These are phyloP conservation scores for Skeletonema marinoi DNA, from an alignment of 108 stramenopile genomes.

Conservation along the genomic window DNA sequence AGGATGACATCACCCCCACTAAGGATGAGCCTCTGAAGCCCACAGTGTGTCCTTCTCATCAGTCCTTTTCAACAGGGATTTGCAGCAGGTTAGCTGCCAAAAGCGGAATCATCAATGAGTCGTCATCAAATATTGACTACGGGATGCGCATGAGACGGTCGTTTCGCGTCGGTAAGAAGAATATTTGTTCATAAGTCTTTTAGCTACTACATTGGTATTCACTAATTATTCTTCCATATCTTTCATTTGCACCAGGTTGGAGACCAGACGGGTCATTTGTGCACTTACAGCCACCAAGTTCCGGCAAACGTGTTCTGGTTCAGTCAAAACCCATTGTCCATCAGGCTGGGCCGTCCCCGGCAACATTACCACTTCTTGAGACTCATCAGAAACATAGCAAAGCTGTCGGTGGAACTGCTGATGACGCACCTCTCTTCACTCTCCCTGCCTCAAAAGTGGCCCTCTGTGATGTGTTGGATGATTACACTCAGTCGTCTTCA, in stretches of 20 bases:
- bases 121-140: conserved; percentile 63
- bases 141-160: conserved; percentile 79
- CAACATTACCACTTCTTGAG: conserved; percentile 42
- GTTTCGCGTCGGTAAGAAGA: conserved; percentile 69
- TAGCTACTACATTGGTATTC: not conserved
- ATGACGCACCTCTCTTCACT: conserved; percentile 48
- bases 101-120: conserved; percentile 24
- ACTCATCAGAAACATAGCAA: conserved; percentile 51
- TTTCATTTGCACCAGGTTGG: conserved; percentile 48
- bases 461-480: conserved; percentile 25
- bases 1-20: not conserved
- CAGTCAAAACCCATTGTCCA: conserved; percentile 33
- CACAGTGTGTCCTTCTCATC: not conserved
- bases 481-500: conserved; percentile 22
- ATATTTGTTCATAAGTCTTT: not conserved
- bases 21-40: not conserved
- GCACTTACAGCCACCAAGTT: conserved; percentile 11
- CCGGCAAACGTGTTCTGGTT: conserved; percentile 15
- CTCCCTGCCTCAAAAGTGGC: conserved; percentile 25
- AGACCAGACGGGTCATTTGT: conserved; percentile 78
- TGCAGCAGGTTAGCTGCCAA: conserved; percentile 27
- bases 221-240: not conserved
- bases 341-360: not conserved
- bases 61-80: conserved; percentile 20
- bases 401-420: conserved; percentile 13